phyloP scores from a whole-genome alignment of 768 basidiomycete species.

The Podaxis rugospora region DNA sequence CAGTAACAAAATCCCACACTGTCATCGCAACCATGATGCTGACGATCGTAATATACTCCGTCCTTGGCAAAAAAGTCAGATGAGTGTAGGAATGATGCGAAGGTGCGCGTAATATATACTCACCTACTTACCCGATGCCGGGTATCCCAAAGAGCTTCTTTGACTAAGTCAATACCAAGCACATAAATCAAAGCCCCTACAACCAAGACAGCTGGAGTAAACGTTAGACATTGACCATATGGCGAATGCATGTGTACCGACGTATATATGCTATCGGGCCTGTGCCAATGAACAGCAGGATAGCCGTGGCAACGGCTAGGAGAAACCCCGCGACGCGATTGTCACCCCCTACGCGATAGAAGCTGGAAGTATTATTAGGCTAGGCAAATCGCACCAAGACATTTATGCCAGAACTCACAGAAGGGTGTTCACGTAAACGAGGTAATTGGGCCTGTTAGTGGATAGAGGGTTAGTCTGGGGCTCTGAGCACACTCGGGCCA shows the following conservation, averaged over 20 bases:
- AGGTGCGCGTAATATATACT: slow-evolving; percentile 13
- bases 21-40: slow-evolving; percentile 94
- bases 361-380: slow-evolving; percentile 32
- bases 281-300: slow-evolving; percentile 78
- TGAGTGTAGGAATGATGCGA: neutral
- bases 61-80: slow-evolving; percentile 30
- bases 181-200: slow-evolving; percentile 92
- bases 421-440: slow-evolving; percentile 85
- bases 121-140: slow-evolving; percentile 79
- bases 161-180: slow-evolving; percentile 88
- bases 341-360: slow-evolving; percentile 91
- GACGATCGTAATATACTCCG: slow-evolving; percentile 78
- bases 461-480: neutral
- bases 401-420: slow-evolving; percentile 36
- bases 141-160: slow-evolving; percentile 97
- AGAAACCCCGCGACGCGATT: slow-evolving; percentile 82
- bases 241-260: slow-evolving; percentile 34
- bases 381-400: neutral
- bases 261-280: slow-evolving; percentile 90
- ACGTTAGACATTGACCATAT: neutral
- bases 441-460: slow-evolving; percentile 69
- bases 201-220: slow-evolving; percentile 72
- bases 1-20: slow-evolving; percentile 89
- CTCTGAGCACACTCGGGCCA: neutral
- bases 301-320: slow-evolving; percentile 69